These are phyloP conservation scores for Parietichytrium sp. DNA, from an alignment of 108 stramenopile species.

Conservation along the genomic window DNA sequence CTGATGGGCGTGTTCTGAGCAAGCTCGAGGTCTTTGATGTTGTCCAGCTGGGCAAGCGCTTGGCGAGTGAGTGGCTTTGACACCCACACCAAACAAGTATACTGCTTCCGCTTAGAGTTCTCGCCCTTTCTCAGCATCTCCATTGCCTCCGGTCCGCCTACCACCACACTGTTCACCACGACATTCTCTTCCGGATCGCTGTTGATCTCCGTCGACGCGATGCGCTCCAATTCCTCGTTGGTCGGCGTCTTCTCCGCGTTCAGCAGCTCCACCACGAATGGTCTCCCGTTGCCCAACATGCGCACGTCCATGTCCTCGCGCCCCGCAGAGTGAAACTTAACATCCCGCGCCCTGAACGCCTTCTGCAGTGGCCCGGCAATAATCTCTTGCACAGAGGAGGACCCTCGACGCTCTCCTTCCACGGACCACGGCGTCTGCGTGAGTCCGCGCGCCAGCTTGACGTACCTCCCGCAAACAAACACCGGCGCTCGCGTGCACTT, in stretches of 20 bases:
- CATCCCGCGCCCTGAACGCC: neutral
- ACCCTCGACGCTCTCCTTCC: constrained; percentile 13
- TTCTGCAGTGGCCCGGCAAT: constrained; percentile 41
- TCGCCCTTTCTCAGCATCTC: constrained; percentile 48
- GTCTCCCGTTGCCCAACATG: constrained; percentile 62
- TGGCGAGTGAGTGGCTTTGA: neutral
- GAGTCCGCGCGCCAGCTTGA: constrained; percentile 49
- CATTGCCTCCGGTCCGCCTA: constrained; percentile 21
- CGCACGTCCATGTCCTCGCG: constrained; percentile 67
- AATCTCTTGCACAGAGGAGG: constrained; percentile 48
- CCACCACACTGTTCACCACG: neutral
- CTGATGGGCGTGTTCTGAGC: constrained; percentile 62
- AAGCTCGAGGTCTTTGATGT: constrained; percentile 43
- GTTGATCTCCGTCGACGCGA: constrained; percentile 10
- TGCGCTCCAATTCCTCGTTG: neutral
- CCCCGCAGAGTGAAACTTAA: constrained; percentile 52
- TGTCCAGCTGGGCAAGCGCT: neutral
- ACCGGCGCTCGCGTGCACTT: constrained; percentile 37
- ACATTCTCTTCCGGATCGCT: neutral
- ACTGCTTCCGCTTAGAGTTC: constrained; percentile 56
- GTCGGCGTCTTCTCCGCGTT: neutral
- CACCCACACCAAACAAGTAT: constrained; percentile 58
- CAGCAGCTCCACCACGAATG: constrained; percentile 52
- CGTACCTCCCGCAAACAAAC: constrained; percentile 51
- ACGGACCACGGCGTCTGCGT: constrained; percentile 57